These are phyloP conservation scores for Omphalea diandra DNA, from an alignment of 441 rosid species.

Conservation along the genomic window DNA sequence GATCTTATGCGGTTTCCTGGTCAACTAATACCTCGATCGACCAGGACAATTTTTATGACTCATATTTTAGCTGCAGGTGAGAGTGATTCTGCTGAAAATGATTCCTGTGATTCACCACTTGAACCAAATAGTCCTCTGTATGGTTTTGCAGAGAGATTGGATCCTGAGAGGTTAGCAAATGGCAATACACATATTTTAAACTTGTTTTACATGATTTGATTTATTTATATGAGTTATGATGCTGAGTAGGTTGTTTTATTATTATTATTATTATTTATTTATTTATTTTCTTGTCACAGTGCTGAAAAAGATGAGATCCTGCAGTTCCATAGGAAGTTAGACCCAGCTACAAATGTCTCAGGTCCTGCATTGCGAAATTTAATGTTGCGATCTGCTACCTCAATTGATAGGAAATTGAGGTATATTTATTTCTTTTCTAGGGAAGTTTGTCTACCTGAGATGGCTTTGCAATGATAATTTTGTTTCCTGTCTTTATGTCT, in stretches of 20 bases:
- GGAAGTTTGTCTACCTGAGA: not conserved
- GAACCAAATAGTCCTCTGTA: conserved; percentile 99
- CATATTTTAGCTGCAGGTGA: conserved; percentile 98
- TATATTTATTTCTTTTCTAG: conserved; percentile 21
- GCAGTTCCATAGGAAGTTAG: conserved; percentile 68
- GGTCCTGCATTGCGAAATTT: conserved; percentile 70
- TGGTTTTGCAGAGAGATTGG: conserved; percentile 81
- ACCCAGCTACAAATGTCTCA: conserved; percentile 57
- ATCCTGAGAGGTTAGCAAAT: conserved; percentile 71
- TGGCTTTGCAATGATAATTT: not conserved
- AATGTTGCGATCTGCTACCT: conserved; percentile 60
- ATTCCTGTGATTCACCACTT: conserved; percentile 98
- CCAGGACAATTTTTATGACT: conserved; percentile 90
- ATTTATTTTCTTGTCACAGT: no score
- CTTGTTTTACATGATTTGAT: conserved; percentile 8
- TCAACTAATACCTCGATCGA: conserved; percentile 80
- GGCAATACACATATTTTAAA: conserved; percentile 8
- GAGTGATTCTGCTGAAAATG: conserved; percentile 99
- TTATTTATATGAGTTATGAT: conserved; percentile 10
- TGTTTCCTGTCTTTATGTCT: not conserved
- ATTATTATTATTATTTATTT: conserved; percentile 10
- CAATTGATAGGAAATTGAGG: conserved; percentile 74
- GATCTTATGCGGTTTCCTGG: conserved; percentile 99
- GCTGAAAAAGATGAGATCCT: conserved; percentile 78
- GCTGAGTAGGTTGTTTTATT: not conserved